These are phyloP conservation scores for Kregervanrija fluxuum DNA, from an alignment of 805 yeast genomes.

Conservation along the genomic window DNA sequence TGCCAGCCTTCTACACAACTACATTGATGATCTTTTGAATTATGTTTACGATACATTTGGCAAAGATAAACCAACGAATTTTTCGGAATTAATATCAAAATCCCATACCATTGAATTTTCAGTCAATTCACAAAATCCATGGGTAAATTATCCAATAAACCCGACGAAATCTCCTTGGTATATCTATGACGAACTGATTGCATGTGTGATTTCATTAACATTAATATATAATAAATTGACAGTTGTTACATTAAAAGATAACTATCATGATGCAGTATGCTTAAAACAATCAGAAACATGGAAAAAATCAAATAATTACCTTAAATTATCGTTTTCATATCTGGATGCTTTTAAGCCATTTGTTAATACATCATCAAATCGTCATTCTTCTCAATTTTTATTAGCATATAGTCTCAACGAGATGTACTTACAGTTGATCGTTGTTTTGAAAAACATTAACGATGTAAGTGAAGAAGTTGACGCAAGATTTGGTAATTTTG, in stretches of 20 bases:
- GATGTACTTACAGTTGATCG: constrained; percentile 17
- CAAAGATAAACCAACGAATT: background rate
- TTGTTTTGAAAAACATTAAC: constrained; percentile 18
- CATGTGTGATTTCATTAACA: constrained; percentile 12
- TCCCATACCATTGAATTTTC: constrained; percentile 7
- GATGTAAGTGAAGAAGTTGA: constrained; percentile 14
- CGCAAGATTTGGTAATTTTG: constrained; percentile 17
- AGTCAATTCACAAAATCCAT: constrained; percentile 9
- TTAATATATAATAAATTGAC: constrained; percentile 14
- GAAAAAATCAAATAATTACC: constrained; percentile 17
- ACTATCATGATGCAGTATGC: background rate
- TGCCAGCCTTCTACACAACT: constrained; percentile 16
- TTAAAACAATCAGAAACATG: constrained; percentile 10
- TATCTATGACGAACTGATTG: constrained; percentile 20
- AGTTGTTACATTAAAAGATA: constrained; percentile 8
- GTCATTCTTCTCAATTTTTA: constrained; percentile 3
- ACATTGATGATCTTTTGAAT: constrained; percentile 18
- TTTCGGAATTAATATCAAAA: constrained; percentile 8
- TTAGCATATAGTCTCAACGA: constrained; percentile 13
- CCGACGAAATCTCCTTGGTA: constrained; percentile 11
- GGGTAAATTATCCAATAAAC: constrained; percentile 11
- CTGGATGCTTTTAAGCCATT: constrained; percentile 11
- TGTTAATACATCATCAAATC: constrained; percentile 4
- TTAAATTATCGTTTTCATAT: constrained; percentile 16
- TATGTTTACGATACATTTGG: constrained; percentile 1